These are phyloP conservation scores for Anastatica hierochuntica DNA, from an alignment of 345 rosid species.

Conservation along the genomic window DNA sequence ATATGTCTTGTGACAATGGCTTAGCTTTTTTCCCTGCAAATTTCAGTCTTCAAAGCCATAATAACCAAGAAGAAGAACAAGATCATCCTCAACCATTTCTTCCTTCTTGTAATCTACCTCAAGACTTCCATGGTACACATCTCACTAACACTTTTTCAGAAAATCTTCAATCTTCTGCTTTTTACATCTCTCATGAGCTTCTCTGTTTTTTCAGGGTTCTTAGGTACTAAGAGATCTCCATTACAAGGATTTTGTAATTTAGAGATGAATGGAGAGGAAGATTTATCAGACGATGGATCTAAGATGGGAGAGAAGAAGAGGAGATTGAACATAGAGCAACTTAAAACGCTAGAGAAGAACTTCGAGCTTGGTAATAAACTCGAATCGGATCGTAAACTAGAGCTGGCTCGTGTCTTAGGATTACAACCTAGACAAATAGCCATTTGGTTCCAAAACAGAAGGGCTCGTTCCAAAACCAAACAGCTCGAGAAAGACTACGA, in stretches of 20 bases:
- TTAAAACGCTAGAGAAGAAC: slow-evolving; percentile 84
- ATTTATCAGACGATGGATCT: slow-evolving; percentile 84
- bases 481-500: slow-evolving; percentile 95
- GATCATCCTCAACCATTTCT: slow-evolving; percentile 56
- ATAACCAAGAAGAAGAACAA: slow-evolving; percentile 60
- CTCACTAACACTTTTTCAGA: not conserved
- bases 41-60: slow-evolving; percentile 71
- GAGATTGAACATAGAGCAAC: slow-evolving; percentile 88
- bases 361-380: slow-evolving; percentile 96
- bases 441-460: slow-evolving; percentile 95
- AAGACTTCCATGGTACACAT: slow-evolving; percentile 64
- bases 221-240: slow-evolving; percentile 80
- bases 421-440: slow-evolving; percentile 97
- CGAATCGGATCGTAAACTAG: slow-evolving; percentile 96
- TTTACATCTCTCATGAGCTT: too few species aligned
- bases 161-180: not conserved
- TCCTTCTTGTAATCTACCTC: slow-evolving; percentile 60
- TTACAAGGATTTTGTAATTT: slow-evolving; percentile 41
- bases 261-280: slow-evolving; percentile 74
- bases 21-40: slow-evolving; percentile 77
- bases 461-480: slow-evolving; percentile 95
- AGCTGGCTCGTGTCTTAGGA: slow-evolving; percentile 84
- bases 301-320: slow-evolving; percentile 94
- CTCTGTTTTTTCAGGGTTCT: slow-evolving; percentile 38
- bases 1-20: slow-evolving; percentile 65